Evolutionary conservation across 2,329 filamentous ascomycete species (phyloP), one percentile per base, ranked within the genome.

Genomic region (Arthrobotrys pseudoclavata): DNA sequence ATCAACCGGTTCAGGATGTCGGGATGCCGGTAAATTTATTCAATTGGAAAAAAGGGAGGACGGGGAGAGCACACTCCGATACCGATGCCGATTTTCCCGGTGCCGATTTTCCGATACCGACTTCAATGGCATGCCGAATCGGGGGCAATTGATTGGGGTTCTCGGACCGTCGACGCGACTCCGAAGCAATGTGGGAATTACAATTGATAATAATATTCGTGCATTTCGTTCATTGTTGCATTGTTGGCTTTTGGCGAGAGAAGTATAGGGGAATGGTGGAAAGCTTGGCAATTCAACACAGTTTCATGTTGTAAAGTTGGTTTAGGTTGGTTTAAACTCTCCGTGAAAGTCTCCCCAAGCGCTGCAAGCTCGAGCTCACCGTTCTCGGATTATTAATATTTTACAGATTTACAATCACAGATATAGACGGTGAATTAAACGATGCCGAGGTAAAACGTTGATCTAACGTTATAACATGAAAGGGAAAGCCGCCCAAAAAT

Each of bases 251-350:
- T 26, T 31, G n/a, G 26, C 10, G 42, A 63, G 42, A 63, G 42
- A 9, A 42, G n/a, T 13, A 60, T 50, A 48, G 24, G 42, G 31
- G 55, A 31, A 50, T 50, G 4, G n/a, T 42, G 3, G 4, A 5
- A 24, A n/a, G 24, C 71, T 76, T 70, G 74, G 61, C 67, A 48
- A 24, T 31, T 40, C 74, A 77, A 77, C 74, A 29, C 74, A 57
- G 34, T 18, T 45, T 52, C 24, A 55, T 71, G 74, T 77, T 77
- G 74, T 26, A 77, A n/a, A 52, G 48, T 76, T 76, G 66, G 22
- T n/a, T 13, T 50, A 34, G 20, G 20, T n/a, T 40, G 9, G 12
- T 18, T 42, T 6, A 42, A 57, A 57, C 52, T 57, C 52, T 37
- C 52, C 52, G 55, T 20, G 6, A 26, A 60, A 60, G 55, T 42